Percentiles rank a stretch among this genome's conserved stretches.
These are phyloP conservation scores for Cyclospora cayetanensis DNA, from an alignment of 169 alveolate genomes.

Conservation along the genomic window DNA sequence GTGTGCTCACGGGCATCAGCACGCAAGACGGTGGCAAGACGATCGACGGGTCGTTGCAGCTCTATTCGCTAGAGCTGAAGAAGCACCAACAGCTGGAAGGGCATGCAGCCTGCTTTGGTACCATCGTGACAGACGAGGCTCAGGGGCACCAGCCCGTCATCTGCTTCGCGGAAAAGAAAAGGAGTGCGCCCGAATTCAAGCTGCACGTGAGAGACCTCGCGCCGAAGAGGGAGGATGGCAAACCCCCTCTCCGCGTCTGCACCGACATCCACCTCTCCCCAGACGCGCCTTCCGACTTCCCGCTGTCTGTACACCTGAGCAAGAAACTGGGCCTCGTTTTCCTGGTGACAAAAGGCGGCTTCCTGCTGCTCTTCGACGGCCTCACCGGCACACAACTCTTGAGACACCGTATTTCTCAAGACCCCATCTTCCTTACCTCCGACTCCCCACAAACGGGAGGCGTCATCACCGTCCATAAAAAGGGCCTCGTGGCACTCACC, in stretches of 20 bases:
- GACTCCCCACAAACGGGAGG: constrained; percentile 79
- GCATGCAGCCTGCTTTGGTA: constrained; percentile 93
- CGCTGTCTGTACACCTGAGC: constrained; percentile 77
- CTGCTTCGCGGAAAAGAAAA: constrained; percentile 75
- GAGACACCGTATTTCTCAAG: constrained; percentile 73
- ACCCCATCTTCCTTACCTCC: constrained; percentile 76
- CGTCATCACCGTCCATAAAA: constrained; percentile 77
- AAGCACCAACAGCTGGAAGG: constrained; percentile 95
- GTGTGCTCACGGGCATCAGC: constrained; percentile 93
- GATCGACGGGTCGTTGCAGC: constrained; percentile 93
- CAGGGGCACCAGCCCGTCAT: constrained; percentile 78
- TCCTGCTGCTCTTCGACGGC: constrained; percentile 80
- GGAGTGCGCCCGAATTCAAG: constrained; percentile 56
- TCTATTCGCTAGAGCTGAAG: constrained; percentile 83
- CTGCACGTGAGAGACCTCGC: constrained; percentile 73
- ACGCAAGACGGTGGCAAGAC: constrained; percentile 88
- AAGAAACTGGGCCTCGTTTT: constrained; percentile 80
- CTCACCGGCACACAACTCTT: constrained; percentile 77
- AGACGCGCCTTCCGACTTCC: constrained; percentile 79
- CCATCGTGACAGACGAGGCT: constrained; percentile 86
- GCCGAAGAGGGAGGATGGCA: constrained; percentile 69
- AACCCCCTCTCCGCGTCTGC: constrained; percentile 68
- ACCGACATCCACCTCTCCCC: constrained; percentile 63
- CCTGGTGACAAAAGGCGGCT: constrained; percentile 85
- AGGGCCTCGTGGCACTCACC: constrained; percentile 77